Evolutionary conservation across 371 early-diverging fungal genomes (phyloP).

Genomic region (Circinella umbellata): DNA sequence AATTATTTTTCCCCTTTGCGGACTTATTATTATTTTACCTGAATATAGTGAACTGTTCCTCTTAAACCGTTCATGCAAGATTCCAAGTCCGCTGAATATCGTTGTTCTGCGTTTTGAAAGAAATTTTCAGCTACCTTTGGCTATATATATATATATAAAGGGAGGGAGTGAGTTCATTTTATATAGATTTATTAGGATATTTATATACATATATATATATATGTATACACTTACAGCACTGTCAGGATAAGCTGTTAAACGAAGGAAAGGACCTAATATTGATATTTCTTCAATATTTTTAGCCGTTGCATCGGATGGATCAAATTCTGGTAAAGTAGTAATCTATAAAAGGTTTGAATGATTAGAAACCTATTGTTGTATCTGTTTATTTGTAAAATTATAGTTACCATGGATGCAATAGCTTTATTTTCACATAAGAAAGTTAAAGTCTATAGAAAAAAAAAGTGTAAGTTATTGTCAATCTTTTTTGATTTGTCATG

Average conservation of each 20-base stretch:
- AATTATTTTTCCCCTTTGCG: neutral
- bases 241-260: constrained; percentile 62
- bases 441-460: constrained; percentile 40
- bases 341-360: constrained; percentile 27
- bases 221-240: constrained; percentile 46
- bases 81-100: constrained; percentile 58
- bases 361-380: no score
- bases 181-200: neutral
- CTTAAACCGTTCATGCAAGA: constrained; percentile 73
- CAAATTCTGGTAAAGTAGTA: constrained; percentile 61
- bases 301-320: constrained; percentile 61
- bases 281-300: constrained; percentile 67
- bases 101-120: constrained; percentile 62
- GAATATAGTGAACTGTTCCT: constrained; percentile 65
- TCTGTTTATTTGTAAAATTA: no score
- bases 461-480: neutral
- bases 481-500: neutral
- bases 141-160: constrained; percentile 37
- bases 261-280: constrained; percentile 78
- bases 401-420: constrained; percentile 64
- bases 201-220: no score
- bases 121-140: constrained; percentile 66
- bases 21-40: constrained; percentile 40
- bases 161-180: neutral
- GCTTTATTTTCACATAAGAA: constrained; percentile 55